Evolutionary conservation across 2,329 filamentous ascomycete species (phyloP), one percentile per base, ranked within the genome.

Genomic region (Microdochium bolleyi): DNA sequence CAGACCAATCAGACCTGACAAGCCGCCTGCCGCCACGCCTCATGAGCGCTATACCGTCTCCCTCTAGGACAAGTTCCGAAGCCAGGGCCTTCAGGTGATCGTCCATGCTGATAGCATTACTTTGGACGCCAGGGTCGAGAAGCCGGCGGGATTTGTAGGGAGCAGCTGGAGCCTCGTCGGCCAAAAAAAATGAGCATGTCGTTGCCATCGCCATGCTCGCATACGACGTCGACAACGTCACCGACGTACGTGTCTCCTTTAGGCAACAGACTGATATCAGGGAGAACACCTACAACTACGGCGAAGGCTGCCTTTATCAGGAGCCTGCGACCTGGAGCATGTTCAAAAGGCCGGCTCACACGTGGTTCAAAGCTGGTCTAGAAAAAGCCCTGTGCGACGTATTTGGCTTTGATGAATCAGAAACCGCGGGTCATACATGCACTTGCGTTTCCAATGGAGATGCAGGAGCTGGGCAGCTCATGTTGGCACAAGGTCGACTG

Each of bases 201-300:
- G 62, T 60, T 30, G 60, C 61, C n/a, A 64, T 61, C 2, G 60
- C 62, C 25, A 53, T 65, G 11, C 63, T 64, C 53, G 57, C 60
- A 27, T 65, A 60, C 34, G 63, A 65, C 48, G 60, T 63, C 10
- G 61, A 62, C 13, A 65, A 64, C 49, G 60, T 64, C 10, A 65
- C 64, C 32, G 51, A 56, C 16, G 24, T 51, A 1, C 38, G 48
- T 10, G 37, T 56, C 11, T 49, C 34, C 3, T 56, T 56, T 41
- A 46, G 44, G 16, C 32, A 44, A 10, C n/a, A 34, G 41, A 49
- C 53, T 9, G n/a, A 32, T 7, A 49, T 52, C 19, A 24, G 49
- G 30, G n/a, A 16, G 13, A 11, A 19, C 21, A 49, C 0, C 51
- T 51, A 25, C 24, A 19, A 10, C 27, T 22, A 51, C 48, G 14